Conservation (phyloP, 345 rosid genomes). For the Ceriops tagal region DNA sequence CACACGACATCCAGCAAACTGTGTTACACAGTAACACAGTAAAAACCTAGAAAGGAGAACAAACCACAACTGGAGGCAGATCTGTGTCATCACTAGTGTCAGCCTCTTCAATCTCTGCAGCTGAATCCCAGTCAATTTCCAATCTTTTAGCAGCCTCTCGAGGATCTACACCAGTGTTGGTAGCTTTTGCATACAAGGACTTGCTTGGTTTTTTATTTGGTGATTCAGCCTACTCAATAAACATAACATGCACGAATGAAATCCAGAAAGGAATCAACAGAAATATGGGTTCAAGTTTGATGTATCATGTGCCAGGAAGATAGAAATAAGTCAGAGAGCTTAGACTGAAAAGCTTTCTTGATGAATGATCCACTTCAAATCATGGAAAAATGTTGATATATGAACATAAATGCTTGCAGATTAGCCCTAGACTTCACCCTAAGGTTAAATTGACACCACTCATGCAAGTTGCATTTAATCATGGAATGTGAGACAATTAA, state of each 20-base stretch:
- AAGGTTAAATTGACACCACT: no score
- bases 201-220: constrained; percentile 55
- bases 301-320: not conserved
- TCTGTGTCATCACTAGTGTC: constrained; percentile 50
- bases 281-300: not conserved
- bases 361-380: not conserved
- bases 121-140: constrained; percentile 89
- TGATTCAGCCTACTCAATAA: constrained; percentile 50
- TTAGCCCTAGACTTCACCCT: no score
- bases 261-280: not conserved
- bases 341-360: not conserved
- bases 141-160: constrained; percentile 83
- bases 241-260: constrained; percentile 13
- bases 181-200: constrained; percentile 77
- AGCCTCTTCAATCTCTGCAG: constrained; percentile 75
- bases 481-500: no score
- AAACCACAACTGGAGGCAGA: constrained; percentile 69
- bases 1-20: not conserved
- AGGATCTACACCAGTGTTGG: constrained; percentile 82
- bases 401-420: no score
- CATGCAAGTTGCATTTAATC: no score
- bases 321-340: no score
- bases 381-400: no score
- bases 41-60: constrained; percentile 25
- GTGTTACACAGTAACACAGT: no score